A percentile compares a stretch with the other conserved stretches of the same genome.
These are phyloP conservation scores for Ophiostoma himal-ulmi DNA, from an alignment of 2,329 filamentous ascomycete genomes.

Conservation along the genomic window DNA sequence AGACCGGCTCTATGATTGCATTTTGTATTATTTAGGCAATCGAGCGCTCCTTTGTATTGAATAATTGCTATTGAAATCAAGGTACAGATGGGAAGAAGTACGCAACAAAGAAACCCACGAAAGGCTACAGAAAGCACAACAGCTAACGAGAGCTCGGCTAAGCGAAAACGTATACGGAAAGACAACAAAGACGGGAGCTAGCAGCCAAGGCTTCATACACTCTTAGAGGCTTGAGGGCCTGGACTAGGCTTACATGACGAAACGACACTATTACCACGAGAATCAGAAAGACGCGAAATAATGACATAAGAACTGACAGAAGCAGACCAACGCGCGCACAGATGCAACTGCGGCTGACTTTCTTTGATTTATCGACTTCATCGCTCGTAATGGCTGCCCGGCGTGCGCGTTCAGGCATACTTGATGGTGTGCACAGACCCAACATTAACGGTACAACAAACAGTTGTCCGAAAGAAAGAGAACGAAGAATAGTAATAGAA, in stretches of 20 bases:
- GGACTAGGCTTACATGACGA: too few relatives aligned
- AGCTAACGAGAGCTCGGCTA: not conserved
- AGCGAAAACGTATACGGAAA: not conserved
- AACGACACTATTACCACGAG: too few relatives aligned
- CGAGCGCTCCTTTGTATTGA: not conserved
- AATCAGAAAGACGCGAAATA: not conserved
- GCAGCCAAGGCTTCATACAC: too few relatives aligned
- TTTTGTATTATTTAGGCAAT: not conserved
- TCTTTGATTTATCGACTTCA: not conserved
- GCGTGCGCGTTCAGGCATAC: not conserved
- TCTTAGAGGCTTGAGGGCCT: too few relatives aligned
- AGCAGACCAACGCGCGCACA: too few relatives aligned
- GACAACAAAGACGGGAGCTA: not conserved
- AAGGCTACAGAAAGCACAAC: too few relatives aligned
- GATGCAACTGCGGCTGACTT: too few relatives aligned
- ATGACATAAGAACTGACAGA: too few relatives aligned
- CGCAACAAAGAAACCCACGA: not conserved
- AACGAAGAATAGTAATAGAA: too few relatives aligned
- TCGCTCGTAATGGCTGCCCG: not conserved
- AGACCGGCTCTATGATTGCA: not conserved
- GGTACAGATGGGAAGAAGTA: too few relatives aligned
- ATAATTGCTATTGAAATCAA: too few relatives aligned
- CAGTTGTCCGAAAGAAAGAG: not conserved
- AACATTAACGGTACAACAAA: not conserved
- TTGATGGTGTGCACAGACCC: slow-evolving; percentile 4